Evolutionary conservation across 805 yeast species (phyloP).

Genomic region (Yamadazyma phyllophila): DNA sequence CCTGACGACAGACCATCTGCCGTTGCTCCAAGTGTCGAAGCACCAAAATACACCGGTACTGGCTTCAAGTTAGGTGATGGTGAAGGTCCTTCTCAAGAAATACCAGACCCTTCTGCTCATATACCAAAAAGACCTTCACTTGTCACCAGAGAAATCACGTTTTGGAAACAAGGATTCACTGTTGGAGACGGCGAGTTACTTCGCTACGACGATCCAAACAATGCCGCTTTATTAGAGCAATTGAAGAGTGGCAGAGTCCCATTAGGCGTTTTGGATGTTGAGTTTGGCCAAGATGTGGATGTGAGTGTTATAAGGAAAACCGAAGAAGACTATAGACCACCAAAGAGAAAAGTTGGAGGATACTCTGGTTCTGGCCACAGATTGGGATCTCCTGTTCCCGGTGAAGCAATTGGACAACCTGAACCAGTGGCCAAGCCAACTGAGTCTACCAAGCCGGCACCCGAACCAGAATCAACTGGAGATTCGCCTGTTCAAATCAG

Average conservation of each 20-base stretch:
- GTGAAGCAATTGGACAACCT: constrained; percentile 48
- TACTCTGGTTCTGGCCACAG: constrained; percentile 80
- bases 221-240: constrained; percentile 72
- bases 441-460: constrained; percentile 13
- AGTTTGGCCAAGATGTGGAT: constrained; percentile 90
- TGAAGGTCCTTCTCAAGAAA: constrained; percentile 33
- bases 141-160: constrained; percentile 79
- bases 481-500: constrained; percentile 80
- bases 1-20: constrained; percentile 37
- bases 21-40: constrained; percentile 20
- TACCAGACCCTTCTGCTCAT: constrained; percentile 29
- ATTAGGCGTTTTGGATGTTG: constrained; percentile 72
- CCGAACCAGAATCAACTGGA: constrained; percentile 41
- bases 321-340: constrained; percentile 78
- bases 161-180: constrained; percentile 96
- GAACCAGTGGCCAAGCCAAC: constrained; percentile 15
- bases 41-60: constrained; percentile 43
- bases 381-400: constrained; percentile 86
- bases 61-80: constrained; percentile 55
- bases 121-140: constrained; percentile 33
- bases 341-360: constrained; percentile 60
- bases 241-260: constrained; percentile 92
- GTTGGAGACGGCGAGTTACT: constrained; percentile 87
- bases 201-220: constrained; percentile 91
- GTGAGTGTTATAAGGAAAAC: constrained; percentile 78